A percentile compares a stretch with the other conserved stretches of the same genome.
phyloP scores from a whole-genome alignment of 495 filamentous ascomycete genomes.

The Aspergillus sclerotiicarbonarius region DNA sequence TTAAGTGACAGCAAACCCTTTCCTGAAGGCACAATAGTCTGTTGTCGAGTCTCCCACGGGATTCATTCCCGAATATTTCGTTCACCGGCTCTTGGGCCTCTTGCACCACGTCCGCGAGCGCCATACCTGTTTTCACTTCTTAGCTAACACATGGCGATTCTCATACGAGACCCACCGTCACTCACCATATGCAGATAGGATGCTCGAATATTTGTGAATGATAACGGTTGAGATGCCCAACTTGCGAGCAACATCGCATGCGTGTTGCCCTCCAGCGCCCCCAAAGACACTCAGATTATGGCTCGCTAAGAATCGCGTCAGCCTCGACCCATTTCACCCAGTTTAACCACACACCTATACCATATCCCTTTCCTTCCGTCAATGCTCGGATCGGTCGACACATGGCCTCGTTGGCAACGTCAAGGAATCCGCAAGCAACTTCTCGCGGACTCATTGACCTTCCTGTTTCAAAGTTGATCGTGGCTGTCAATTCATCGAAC shows the following conservation, averaged over 20 bases:
- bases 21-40: background rate
- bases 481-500: conserved; percentile 36
- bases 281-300: conserved; percentile 91
- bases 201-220: conserved; percentile 88
- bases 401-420: conserved; percentile 96
- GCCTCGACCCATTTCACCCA: background rate
- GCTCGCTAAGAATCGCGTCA: conserved; percentile 52
- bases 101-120: conserved; percentile 89
- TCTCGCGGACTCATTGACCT: conserved; percentile 69
- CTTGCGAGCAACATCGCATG: conserved; percentile 88
- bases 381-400: conserved; percentile 86
- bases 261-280: conserved; percentile 93
- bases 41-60: background rate
- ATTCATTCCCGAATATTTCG: background rate
- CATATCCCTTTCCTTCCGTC: conserved; percentile 91
- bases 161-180: too few species aligned
- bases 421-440: conserved; percentile 86
- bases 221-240: conserved; percentile 85
- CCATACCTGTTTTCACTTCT: conserved; percentile 69
- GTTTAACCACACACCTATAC: conserved; percentile 28
- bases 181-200: conserved; percentile 75
- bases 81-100: conserved; percentile 72
- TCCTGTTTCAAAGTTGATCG: conserved; percentile 60
- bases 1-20: conserved; percentile 15
- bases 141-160: too few species aligned